Evolutionary conservation across 148 eudicot genomes (phyloP), one percentile per base, ranked within the genome.

Genomic region (Diospyros kaki): DNA sequence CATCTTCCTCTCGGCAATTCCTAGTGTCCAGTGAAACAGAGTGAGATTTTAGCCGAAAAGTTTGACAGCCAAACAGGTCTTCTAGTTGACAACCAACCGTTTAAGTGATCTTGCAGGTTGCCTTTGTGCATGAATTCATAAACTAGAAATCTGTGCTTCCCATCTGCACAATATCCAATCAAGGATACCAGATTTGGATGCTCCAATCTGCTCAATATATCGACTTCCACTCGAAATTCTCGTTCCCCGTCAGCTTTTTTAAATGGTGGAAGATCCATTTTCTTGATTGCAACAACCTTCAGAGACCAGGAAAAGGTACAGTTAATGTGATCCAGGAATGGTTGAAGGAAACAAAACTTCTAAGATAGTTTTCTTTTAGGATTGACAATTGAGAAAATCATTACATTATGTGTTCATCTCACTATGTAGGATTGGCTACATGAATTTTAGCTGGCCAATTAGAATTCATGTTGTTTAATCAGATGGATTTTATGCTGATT

Each of bases 221-320:
- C 98, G 17, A 92, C 97, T 82, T 95, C 97, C 51, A 92, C 99
- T 10, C 94, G 89, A 53, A 95, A 95, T 79, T 89, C 98, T 9
- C 90, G 86, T 78, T 95, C 99, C 59, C 99, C 97, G 84, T 92
- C 91, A 5, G 98, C 96, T 82, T 75, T 88, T 81, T 83, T 90
- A 40, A 83, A 77, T 58, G 89, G 86, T 4, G 96, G 96, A 56
- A 89, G 80, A 80, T 92, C 96, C 97, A 92, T 95, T 84, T 92
- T 92, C 89, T 92, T 95, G 89, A 95, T 90, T 74, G 99, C 99
- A 38, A 95, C 99, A 84, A 89, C 84, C 99, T 92, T 75, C 45
- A 51, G 58, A 59, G 14, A 42, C 48, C 60, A 75, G 28, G 28
- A 28, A 28, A 28, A 28, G 28, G 28, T 28, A 28, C 28, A 28